phyloP scores from a whole-genome alignment of 2,329 filamentous ascomycete species.

The Amesomyces nigricolor region DNA sequence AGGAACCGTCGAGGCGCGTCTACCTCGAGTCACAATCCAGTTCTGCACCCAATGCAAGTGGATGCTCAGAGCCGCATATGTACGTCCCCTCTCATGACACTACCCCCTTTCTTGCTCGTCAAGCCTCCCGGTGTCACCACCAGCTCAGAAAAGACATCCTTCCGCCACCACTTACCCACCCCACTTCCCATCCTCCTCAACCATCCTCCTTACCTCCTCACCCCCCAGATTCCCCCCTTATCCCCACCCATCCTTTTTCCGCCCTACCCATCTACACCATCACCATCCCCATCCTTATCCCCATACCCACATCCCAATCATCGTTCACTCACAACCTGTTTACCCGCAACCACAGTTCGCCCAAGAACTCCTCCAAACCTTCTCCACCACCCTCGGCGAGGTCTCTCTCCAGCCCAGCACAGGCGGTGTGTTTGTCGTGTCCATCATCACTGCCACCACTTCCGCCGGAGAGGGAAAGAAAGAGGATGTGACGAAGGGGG shows the following conservation, averaged over 20 bases:
- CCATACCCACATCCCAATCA: background rate
- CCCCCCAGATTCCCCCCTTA: background rate
- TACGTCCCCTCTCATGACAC: constrained; percentile 39
- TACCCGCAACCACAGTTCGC: constrained; percentile 57
- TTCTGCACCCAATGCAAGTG: constrained; percentile 94
- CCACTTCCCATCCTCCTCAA: too few relatives aligned
- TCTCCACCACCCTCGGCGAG: constrained; percentile 76
- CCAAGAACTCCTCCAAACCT: constrained; percentile 93
- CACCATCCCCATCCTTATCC: background rate
- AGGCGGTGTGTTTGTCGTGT: constrained; percentile 75
- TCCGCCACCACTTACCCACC: too few relatives aligned
- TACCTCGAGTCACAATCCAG: constrained; percentile 77
- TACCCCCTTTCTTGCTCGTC: background rate
- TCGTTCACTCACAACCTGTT: background rate
- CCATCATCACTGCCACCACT: constrained; percentile 28
- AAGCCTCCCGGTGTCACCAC: too few relatives aligned
- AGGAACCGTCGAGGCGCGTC: constrained; percentile 25
- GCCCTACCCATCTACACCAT: background rate
- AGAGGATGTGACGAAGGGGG: too few relatives aligned
- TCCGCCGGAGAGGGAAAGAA: background rate
- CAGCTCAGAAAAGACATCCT: too few relatives aligned
- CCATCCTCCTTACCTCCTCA: background rate
- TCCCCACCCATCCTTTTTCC: background rate
- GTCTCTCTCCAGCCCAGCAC: constrained; percentile 80
- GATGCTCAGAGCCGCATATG: constrained; percentile 82